These are phyloP conservation scores for Yarrowia bubula DNA, from an alignment of 805 yeast species.

Conservation along the genomic window DNA sequence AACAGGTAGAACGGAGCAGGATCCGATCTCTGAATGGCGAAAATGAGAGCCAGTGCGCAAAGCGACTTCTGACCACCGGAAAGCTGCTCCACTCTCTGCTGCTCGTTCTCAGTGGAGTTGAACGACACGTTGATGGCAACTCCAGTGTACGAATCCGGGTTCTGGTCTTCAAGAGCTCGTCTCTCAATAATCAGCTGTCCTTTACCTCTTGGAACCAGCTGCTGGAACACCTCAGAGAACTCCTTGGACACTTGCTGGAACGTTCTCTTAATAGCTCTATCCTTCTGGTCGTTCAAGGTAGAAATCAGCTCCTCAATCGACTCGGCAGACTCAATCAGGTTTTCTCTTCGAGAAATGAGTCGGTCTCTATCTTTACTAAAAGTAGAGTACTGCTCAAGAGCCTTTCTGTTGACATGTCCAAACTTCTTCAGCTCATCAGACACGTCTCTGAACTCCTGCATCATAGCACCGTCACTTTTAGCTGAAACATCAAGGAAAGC, in stretches of 20 bases:
- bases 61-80: constrained; percentile 97
- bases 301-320: constrained; percentile 72
- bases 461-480: constrained; percentile 36
- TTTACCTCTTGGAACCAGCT: constrained; percentile 76
- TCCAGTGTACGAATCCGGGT: constrained; percentile 54
- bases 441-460: constrained; percentile 53
- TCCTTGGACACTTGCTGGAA: constrained; percentile 72
- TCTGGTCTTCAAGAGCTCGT: constrained; percentile 31
- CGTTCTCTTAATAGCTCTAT: constrained; percentile 75
- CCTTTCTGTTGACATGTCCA: constrained; percentile 83
- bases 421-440: constrained; percentile 59
- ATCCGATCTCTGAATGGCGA: constrained; percentile 91
- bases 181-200: constrained; percentile 71
- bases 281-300: constrained; percentile 72
- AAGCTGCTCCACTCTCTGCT: constrained; percentile 80
- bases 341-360: constrained; percentile 61
- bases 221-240: constrained; percentile 71
- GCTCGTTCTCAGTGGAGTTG: constrained; percentile 81
- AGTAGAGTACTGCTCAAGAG: constrained; percentile 74
- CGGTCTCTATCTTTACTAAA: constrained; percentile 73
- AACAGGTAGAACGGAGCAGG: constrained; percentile 96
- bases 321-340: constrained; percentile 63
- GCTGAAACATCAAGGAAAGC: constrained; percentile 52
- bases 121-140: constrained; percentile 86
- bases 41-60: constrained; percentile 91